Percentiles rank a stretch among this genome's conserved stretches.
These are phyloP conservation scores for Cladophialophora carrionii DNA, from an alignment of 2,329 filamentous ascomycete genomes.

Conservation along the genomic window DNA sequence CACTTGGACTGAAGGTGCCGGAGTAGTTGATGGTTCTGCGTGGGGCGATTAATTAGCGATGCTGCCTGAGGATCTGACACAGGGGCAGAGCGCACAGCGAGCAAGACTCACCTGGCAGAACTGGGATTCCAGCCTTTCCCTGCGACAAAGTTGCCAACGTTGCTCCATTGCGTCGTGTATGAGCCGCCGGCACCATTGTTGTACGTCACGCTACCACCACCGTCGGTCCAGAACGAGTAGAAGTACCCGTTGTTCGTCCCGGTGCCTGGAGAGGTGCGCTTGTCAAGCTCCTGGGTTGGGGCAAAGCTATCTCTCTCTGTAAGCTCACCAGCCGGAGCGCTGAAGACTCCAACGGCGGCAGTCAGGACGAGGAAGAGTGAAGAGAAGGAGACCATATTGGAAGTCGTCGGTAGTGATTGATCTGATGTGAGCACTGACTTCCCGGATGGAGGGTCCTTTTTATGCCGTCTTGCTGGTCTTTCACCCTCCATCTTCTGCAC, in stretches of 20 bases:
- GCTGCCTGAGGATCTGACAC: not conserved
- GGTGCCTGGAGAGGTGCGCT: constrained; percentile 38
- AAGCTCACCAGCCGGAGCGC: constrained; percentile 37
- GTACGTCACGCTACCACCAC: constrained; percentile 51
- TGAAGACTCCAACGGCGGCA: constrained; percentile 36
- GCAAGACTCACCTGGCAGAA: constrained; percentile 49
- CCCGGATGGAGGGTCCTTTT: not conserved
- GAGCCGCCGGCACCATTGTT: constrained; percentile 50
- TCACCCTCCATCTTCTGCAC: not conserved
- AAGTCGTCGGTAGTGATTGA: not conserved
- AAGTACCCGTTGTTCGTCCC: constrained; percentile 52
- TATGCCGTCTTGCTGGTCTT: not conserved
- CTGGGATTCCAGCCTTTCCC: constrained; percentile 64
- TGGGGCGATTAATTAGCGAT: not conserved
- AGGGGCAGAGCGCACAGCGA: not conserved
- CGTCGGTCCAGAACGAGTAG: constrained; percentile 57
- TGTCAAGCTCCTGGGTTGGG: constrained; percentile 29
- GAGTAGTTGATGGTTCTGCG: constrained; percentile 41
- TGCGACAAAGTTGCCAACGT: constrained; percentile 58
- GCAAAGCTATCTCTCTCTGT: constrained; percentile 30
- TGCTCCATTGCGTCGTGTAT: constrained; percentile 54
- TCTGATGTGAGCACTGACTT: not conserved
- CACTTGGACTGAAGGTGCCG: constrained; percentile 40
- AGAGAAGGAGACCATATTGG: constrained; percentile 40
- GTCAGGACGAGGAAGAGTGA: constrained; percentile 38